phyloP scores from a whole-genome alignment of 257 asterid genomes.

The Paraleonurus japonicus region DNA sequence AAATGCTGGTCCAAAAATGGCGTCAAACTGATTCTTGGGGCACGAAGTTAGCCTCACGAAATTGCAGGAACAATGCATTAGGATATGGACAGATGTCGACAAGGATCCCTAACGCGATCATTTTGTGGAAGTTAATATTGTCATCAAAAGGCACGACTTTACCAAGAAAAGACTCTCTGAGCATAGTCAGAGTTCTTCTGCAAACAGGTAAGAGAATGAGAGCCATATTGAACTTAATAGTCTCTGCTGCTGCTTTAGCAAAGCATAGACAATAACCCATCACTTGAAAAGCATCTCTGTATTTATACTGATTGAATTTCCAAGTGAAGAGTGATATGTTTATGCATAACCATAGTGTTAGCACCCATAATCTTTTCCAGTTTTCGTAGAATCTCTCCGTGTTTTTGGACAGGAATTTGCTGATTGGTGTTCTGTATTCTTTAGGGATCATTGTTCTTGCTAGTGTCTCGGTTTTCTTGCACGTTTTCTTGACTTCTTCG shows the following conservation, averaged over 20 bases:
- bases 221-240: slow-evolving; percentile 82
- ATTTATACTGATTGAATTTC: slow-evolving; percentile 54
- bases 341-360: slow-evolving; percentile 48
- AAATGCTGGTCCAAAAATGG: slow-evolving; percentile 48
- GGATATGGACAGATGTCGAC: slow-evolving; percentile 37
- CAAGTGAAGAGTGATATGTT: slow-evolving; percentile 54
- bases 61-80: slow-evolving; percentile 60
- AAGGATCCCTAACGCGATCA: slow-evolving; percentile 51
- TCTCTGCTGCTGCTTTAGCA: slow-evolving; percentile 81
- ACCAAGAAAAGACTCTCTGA: slow-evolving; percentile 73
- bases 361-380: slow-evolving; percentile 66
- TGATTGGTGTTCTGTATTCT: slow-evolving; percentile 60
- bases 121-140: slow-evolving; percentile 82
- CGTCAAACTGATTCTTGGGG: slow-evolving; percentile 43
- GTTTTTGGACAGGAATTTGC: slow-evolving; percentile 54
- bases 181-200: slow-evolving; percentile 67
- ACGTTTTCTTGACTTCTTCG: slow-evolving; percentile 29
- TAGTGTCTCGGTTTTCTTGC: slow-evolving; percentile 45
- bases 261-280: slow-evolving; percentile 78
- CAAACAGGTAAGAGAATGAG: slow-evolving; percentile 80
- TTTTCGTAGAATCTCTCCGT: slow-evolving; percentile 57
- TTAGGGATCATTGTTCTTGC: slow-evolving; percentile 87
- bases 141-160: slow-evolving; percentile 72
- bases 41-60: slow-evolving; percentile 55
- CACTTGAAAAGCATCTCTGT: slow-evolving; percentile 49